These are phyloP conservation scores for Cichorium intybus DNA, from an alignment of 140 eudicot genomes.

Conservation along the genomic window DNA sequence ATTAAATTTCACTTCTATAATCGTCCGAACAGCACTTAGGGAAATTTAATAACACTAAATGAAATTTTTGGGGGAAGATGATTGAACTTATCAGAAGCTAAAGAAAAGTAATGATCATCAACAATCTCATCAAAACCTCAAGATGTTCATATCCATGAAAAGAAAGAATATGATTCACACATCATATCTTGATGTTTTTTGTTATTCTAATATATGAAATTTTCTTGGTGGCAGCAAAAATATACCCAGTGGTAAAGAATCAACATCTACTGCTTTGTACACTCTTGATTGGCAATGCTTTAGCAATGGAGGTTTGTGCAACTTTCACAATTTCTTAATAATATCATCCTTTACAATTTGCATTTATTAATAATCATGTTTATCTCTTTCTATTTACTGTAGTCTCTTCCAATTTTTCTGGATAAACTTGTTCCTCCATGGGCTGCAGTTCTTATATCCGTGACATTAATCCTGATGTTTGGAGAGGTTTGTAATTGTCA, in stretches of 20 bases:
- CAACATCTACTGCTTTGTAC: constrained; percentile 97
- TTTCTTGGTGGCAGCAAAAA: constrained; percentile 68
- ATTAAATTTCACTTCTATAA: neutral
- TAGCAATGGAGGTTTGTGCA: constrained; percentile 94
- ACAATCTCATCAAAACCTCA: neutral
- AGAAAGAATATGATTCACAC: neutral
- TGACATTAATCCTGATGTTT: constrained; percentile 93
- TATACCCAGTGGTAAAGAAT: constrained; percentile 91
- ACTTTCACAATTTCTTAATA: constrained; percentile 10
- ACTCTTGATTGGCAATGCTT: constrained; percentile 93
- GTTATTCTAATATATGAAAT: constrained; percentile 11
- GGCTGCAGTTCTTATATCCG: constrained; percentile 92
- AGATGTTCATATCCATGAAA: neutral
- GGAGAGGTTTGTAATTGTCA: constrained; percentile 65
- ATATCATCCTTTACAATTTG: neutral
- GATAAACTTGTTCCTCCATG: constrained; percentile 97
- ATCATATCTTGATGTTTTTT: neutral
- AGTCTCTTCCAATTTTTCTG: constrained; percentile 96
- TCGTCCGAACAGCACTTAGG: constrained; percentile 1
- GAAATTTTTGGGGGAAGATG: neutral
- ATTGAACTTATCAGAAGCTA: neutral
- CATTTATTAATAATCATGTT: constrained; percentile 1
- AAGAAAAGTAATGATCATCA: neutral
- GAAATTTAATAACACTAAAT: neutral
- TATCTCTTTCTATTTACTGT: neutral